Percentiles rank a stretch among this genome's conserved stretches.
Evolutionary conservation across 2,329 filamentous ascomycete genomes (phyloP).

Genomic region (Fusarium anthophilum): DNA sequence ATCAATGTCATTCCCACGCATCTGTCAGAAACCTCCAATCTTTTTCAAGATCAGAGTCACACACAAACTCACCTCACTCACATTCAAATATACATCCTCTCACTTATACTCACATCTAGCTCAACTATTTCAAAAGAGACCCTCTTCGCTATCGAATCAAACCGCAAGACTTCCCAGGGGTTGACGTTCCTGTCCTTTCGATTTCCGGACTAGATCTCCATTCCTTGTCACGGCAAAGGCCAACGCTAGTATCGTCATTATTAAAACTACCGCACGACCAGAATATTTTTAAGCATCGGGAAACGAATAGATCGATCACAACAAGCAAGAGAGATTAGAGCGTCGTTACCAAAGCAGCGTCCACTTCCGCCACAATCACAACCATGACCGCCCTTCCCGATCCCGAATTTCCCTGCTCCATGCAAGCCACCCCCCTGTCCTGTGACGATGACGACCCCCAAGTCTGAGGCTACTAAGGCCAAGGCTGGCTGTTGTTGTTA

Average conservation of each 20-base stretch:
- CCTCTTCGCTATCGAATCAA: constrained; percentile 1
- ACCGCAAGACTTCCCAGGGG: constrained; percentile 4
- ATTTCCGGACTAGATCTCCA: constrained; percentile 21
- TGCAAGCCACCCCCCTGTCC: constrained; percentile 58
- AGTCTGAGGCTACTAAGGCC: constrained; percentile 9
- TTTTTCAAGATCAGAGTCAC: constrained; percentile 12
- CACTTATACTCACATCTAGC: neutral
- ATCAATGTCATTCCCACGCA: constrained; percentile 32
- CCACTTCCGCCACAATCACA: constrained; percentile 22
- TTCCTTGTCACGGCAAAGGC: constrained; percentile 22
- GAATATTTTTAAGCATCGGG: neutral
- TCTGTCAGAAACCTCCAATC: constrained; percentile 24
- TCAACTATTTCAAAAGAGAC: constrained; percentile 3
- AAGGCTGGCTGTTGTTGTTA: constrained; percentile 23
- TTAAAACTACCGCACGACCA: neutral
- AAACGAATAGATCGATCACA: constrained; percentile 28
- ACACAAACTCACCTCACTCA: neutral
- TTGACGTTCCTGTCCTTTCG: constrained; percentile 14
- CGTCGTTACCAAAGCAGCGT: constrained; percentile 21
- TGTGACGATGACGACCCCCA: constrained; percentile 22
- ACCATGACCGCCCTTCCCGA: constrained; percentile 54
- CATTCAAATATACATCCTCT: neutral
- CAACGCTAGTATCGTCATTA: constrained; percentile 10
- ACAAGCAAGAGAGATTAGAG: constrained; percentile 14
- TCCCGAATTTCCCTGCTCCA: constrained; percentile 67